Evolutionary conservation across 805 yeast species (phyloP).

Genomic region (Teunomyces lycoperdinae): DNA sequence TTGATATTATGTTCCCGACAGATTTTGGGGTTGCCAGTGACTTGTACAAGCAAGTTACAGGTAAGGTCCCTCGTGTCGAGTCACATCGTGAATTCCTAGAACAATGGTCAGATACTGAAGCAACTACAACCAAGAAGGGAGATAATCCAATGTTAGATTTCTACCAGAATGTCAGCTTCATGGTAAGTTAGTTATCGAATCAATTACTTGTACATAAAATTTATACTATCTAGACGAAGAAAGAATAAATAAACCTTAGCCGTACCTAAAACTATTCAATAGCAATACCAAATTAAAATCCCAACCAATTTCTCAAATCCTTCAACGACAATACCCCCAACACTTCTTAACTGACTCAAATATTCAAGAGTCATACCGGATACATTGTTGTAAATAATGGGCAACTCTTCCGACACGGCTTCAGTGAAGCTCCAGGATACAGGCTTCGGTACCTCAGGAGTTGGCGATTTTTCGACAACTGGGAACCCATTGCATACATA

Average conservation of each 20-base stretch:
- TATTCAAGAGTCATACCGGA: background rate
- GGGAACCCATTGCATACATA: background rate
- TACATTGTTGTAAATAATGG: background rate
- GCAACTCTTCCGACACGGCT: background rate
- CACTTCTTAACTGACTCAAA: background rate
- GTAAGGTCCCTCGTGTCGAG: conserved; percentile 52
- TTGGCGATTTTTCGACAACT: background rate
- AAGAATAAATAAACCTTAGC: background rate
- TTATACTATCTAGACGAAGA: conserved; percentile 1
- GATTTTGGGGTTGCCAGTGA: conserved; percentile 63
- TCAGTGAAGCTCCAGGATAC: background rate
- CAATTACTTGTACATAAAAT: conserved; percentile 3
- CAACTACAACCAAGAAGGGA: conserved; percentile 69
- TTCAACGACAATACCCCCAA: conserved; percentile 15
- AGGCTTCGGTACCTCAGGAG: background rate
- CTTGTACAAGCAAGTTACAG: conserved; percentile 61
- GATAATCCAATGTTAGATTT: conserved; percentile 83
- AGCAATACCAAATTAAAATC: conserved; percentile 1
- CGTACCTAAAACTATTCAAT: conserved; percentile 4
- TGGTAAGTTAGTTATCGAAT: conserved; percentile 36
- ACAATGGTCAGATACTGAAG: conserved; percentile 68
- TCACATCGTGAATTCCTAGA: conserved; percentile 64
- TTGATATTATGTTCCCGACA: conserved; percentile 85
- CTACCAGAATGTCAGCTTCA: conserved; percentile 71
- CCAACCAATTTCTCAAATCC: conserved; percentile 24